phyloP scores from a whole-genome alignment of 2,329 filamentous ascomycete species.

The Harringtonia aguacate region DNA sequence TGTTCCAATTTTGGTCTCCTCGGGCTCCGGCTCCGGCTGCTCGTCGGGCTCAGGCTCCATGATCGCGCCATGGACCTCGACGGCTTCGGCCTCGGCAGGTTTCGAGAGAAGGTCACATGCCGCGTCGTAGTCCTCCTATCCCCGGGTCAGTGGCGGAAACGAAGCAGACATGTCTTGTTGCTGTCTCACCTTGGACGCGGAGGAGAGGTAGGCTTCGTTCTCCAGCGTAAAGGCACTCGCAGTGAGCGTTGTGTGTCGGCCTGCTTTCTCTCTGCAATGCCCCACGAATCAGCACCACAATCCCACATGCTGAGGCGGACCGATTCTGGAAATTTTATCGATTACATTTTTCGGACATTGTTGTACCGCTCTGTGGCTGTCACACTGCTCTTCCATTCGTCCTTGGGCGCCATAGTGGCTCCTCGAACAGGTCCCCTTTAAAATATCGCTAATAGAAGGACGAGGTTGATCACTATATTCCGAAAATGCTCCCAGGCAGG shows the following conservation, averaged over 20 bases:
- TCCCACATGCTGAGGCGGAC: no score
- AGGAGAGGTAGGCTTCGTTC: conserved; percentile 48
- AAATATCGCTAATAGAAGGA: no score
- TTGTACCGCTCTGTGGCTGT: conserved; percentile 51
- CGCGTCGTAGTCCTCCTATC: conserved; percentile 48
- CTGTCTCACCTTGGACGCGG: conserved; percentile 43
- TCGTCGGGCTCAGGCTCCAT: conserved; percentile 2
- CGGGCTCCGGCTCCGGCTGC: neutral
- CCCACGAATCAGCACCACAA: neutral
- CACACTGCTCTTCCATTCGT: conserved; percentile 39
- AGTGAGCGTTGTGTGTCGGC: conserved; percentile 14
- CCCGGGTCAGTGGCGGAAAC: neutral
- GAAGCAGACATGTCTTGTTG: neutral
- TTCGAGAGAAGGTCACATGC: conserved; percentile 21
- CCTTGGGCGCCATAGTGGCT: neutral
- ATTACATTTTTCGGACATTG: conserved; percentile 50
- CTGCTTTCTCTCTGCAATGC: conserved; percentile 10
- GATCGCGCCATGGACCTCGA: conserved; percentile 6
- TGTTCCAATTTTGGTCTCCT: conserved; percentile 36
- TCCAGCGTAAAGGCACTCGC: conserved; percentile 54
- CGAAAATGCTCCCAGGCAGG: no score
- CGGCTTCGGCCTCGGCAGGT: neutral
- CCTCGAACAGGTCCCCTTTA: no score
- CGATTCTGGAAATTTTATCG: no score
- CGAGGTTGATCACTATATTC: no score